Evolutionary conservation across 1,139 yeast species (phyloP).

Genomic region (Casaregolazyma lundiana): DNA sequence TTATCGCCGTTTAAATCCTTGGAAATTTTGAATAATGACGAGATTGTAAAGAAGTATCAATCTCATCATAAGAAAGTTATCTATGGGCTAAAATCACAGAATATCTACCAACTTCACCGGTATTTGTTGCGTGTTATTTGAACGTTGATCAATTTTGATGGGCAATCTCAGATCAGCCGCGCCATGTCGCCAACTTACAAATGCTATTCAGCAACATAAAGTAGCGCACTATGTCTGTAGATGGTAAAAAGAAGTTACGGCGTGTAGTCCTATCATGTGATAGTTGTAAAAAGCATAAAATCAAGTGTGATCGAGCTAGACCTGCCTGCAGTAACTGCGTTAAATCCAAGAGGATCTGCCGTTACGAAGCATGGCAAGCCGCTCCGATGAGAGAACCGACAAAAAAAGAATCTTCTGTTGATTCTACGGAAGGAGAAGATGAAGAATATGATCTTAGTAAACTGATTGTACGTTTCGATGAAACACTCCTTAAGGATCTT

Average conservation of each 20-base stretch:
- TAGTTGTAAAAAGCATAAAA: conserved; percentile 4
- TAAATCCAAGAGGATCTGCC: neutral
- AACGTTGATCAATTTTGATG: no score
- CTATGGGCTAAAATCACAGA: no score
- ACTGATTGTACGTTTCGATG: neutral
- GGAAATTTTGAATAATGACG: no score
- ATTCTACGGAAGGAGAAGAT: neutral
- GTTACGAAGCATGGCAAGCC: neutral
- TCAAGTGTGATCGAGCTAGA: conserved; percentile 5
- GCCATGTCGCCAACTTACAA: no score
- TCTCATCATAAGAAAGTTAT: no score
- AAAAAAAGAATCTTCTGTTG: no score
- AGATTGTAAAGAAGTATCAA: no score
- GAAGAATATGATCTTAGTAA: neutral
- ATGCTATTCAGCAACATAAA: neutral
- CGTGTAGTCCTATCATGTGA: neutral
- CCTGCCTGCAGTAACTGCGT: neutral
- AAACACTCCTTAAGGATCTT: no score
- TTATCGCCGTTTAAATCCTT: no score
- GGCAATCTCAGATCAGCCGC: no score
- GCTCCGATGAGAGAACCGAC: neutral
- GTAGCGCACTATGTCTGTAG: neutral
- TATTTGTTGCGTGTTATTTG: no score
- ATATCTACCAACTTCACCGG: no score
- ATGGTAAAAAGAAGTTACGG: neutral